phyloP scores from a whole-genome alignment of 768 basidiomycete genomes.

The Leccinum subtestaceum region DNA sequence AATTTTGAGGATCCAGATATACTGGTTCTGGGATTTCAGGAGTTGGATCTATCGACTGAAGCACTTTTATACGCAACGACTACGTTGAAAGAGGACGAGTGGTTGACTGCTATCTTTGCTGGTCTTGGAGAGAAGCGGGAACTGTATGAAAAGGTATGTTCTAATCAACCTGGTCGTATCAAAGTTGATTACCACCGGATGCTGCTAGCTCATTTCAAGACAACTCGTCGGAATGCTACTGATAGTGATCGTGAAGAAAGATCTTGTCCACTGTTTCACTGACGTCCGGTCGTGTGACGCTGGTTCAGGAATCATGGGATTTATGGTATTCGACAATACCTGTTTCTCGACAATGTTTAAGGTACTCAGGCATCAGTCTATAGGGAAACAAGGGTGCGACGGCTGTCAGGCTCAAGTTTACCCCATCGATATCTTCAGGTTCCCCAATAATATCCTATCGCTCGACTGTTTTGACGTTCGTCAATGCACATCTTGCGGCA shows the following conservation, averaged over 20 bases:
- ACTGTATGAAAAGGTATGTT: constrained; percentile 62
- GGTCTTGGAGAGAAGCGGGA: constrained; percentile 65
- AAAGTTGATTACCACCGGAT: background rate
- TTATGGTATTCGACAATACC: constrained; percentile 52
- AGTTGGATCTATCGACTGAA: constrained; percentile 75
- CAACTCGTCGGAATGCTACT: constrained; percentile 87
- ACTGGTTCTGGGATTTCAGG: constrained; percentile 76
- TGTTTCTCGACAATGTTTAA: background rate
- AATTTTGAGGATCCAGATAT: constrained; percentile 55
- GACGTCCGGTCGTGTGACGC: constrained; percentile 50
- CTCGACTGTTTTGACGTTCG: constrained; percentile 61
- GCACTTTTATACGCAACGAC: constrained; percentile 70
- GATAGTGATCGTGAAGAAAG: constrained; percentile 60
- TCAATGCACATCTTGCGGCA: constrained; percentile 81
- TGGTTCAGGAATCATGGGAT: constrained; percentile 75
- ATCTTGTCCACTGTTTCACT: constrained; percentile 47
- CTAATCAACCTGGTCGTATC: background rate
- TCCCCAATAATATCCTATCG: constrained; percentile 24
- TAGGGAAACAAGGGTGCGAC: constrained; percentile 86
- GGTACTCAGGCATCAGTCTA: background rate
- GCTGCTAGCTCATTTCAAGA: constrained; percentile 60
- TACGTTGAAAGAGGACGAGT: constrained; percentile 65
- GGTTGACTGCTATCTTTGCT: constrained; percentile 63
- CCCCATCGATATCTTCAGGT: constrained; percentile 36
- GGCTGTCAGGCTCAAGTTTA: constrained; percentile 60